Percentiles rank a stretch among this genome's conserved stretches.
phyloP scores from a whole-genome alignment of 2,329 filamentous ascomycete genomes.

The Exophiala bonariae region DNA sequence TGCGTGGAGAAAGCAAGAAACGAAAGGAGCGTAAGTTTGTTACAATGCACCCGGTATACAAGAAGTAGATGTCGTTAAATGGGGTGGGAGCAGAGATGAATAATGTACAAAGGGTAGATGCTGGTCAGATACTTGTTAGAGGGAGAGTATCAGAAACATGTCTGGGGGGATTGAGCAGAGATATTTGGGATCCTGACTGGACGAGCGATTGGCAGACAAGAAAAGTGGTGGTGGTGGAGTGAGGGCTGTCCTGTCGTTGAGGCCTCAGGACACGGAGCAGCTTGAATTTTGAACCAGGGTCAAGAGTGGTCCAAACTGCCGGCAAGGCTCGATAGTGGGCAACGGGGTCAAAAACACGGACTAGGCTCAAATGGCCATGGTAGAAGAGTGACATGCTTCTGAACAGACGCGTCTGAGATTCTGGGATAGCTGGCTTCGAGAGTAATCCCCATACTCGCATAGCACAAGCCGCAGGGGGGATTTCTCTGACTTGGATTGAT shows the following conservation, averaged over 20 bases:
- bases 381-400: conserved; percentile 12
- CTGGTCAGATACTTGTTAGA: too few species aligned
- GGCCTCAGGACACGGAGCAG: conserved; percentile 3
- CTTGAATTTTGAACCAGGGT: conserved; percentile 8
- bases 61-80: too few species aligned
- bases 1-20: too few species aligned
- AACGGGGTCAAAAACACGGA: conserved; percentile 11
- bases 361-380: conserved; percentile 12
- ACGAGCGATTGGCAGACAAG: too few species aligned
- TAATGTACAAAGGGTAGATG: too few species aligned
- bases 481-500: conserved; percentile 5
- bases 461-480: conserved; percentile 14
- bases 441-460: conserved; percentile 17
- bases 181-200: too few species aligned
- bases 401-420: conserved; percentile 22
- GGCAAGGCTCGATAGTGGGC: conserved; percentile 19
- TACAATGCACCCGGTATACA: too few species aligned
- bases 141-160: too few species aligned
- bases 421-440: conserved; percentile 17
- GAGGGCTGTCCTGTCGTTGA: neutral
- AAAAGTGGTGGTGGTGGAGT: too few species aligned
- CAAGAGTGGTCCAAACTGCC: conserved; percentile 18
- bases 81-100: too few species aligned
- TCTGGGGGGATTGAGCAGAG: too few species aligned
- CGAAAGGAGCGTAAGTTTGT: too few species aligned